These are phyloP conservation scores for Thecaphora frezii DNA, from an alignment of 1,284 basidiomycete genomes.

Conservation along the genomic window DNA sequence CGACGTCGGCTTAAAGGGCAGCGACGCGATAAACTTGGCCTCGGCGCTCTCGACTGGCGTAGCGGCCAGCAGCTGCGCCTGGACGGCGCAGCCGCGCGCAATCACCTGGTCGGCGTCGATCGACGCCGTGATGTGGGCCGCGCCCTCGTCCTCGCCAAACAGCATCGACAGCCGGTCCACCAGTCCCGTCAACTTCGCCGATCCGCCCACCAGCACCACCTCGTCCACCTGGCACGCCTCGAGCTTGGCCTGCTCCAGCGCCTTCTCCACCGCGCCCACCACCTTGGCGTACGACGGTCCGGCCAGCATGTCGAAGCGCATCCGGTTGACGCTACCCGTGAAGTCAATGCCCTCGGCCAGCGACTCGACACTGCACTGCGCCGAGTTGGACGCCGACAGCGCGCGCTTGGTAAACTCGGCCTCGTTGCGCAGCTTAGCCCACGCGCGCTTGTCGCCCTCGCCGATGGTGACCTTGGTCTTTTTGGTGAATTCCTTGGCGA, in stretches of 20 bases:
- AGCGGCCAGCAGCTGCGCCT: slow-evolving; percentile 65
- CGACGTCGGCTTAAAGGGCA: slow-evolving; percentile 58
- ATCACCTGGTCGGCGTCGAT: slow-evolving; percentile 86
- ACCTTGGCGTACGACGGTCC: slow-evolving; percentile 74
- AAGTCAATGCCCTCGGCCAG: slow-evolving; percentile 93
- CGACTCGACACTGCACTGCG: slow-evolving; percentile 86
- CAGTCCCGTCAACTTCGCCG: slow-evolving; percentile 80
- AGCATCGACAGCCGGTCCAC: slow-evolving; percentile 72
- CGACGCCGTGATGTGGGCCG: slow-evolving; percentile 64
- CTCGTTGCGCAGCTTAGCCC: slow-evolving; percentile 88
- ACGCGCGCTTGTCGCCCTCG: slow-evolving; percentile 70
- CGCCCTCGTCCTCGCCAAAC: slow-evolving; percentile 73
- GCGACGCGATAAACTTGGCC: slow-evolving; percentile 30
- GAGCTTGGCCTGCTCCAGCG: slow-evolving; percentile 68
- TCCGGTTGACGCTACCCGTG: slow-evolving; percentile 85
- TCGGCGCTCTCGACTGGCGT: slow-evolving; percentile 39
- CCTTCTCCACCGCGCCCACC: slow-evolving; percentile 67
- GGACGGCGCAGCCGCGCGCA: slow-evolving; percentile 82
- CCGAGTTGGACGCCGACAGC: slow-evolving; percentile 81
- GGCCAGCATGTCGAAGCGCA: slow-evolving; percentile 88
- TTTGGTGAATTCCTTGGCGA: slow-evolving; percentile 95
- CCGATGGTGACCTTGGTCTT: slow-evolving; percentile 81
- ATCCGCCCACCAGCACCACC: slow-evolving; percentile 79
- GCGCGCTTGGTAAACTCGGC: slow-evolving; percentile 95
- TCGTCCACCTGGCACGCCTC: slow-evolving; percentile 85